A percentile compares a stretch with the other conserved stretches of the same genome.
Conservation (phyloP, 1,139 yeast genomes). For the Yamadazyma jaroonii region DNA sequence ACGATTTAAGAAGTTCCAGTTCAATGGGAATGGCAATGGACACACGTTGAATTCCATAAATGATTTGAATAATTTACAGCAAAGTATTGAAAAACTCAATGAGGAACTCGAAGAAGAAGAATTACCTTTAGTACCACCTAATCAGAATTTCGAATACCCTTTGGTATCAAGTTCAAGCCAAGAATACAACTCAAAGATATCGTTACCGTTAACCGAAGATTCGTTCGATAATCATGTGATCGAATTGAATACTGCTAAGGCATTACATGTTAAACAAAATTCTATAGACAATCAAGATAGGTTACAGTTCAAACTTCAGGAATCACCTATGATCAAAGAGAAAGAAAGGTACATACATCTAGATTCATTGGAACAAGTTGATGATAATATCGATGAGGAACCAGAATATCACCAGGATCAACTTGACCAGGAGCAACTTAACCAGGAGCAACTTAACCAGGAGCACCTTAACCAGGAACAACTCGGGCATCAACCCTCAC, state of each 20-base stretch:
- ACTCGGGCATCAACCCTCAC: too few species aligned
- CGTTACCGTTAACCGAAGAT: conserved; percentile 15
- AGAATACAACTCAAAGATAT: conserved; percentile 13
- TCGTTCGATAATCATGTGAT: conserved; percentile 17
- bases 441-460: background rate
- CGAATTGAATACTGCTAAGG: conserved; percentile 17
- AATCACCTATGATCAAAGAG: conserved; percentile 19
- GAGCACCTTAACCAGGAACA: too few species aligned
- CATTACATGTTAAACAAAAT: conserved; percentile 13
- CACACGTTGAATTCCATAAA: conserved; percentile 1
- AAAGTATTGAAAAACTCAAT: conserved; percentile 3
- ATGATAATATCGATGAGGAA: conserved; percentile 10
- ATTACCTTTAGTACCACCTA: background rate
- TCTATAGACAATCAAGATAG: conserved; percentile 11
- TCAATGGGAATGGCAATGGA: conserved; percentile 3
- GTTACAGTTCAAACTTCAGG: conserved; percentile 20
- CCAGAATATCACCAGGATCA: background rate
- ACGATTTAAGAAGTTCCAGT: conserved; percentile 10
- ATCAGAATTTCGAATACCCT: conserved; percentile 8
- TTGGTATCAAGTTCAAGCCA: conserved; percentile 2
- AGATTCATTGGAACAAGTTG: conserved; percentile 9
- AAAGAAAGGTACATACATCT: conserved; percentile 4
- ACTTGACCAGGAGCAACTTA: background rate
- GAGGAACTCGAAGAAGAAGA: conserved; percentile 2
- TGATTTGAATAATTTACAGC: conserved; percentile 2